A percentile compares a stretch with the other conserved stretches of the same genome.
Evolutionary conservation across 1,139 yeast genomes (phyloP).

Genomic region (Candida albicans): DNA sequence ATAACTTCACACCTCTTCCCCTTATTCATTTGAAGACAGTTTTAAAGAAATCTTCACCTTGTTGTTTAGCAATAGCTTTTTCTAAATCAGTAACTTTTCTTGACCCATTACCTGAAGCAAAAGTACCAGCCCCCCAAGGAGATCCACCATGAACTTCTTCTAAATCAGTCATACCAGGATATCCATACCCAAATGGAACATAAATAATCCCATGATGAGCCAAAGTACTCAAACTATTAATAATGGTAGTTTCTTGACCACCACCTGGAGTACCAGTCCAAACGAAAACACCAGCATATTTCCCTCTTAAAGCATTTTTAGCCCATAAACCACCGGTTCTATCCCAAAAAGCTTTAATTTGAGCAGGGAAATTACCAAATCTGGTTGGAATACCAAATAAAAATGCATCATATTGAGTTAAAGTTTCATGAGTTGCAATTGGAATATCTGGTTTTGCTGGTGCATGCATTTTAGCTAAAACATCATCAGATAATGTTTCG

Average conservation of each 20-base stretch:
- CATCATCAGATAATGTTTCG: constrained; percentile 34
- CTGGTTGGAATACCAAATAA: constrained; percentile 42
- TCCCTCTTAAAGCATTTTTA: constrained; percentile 34
- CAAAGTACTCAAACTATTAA: constrained; percentile 33
- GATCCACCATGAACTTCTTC: constrained; percentile 41
- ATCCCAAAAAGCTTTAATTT: constrained; percentile 42
- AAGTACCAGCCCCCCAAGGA: constrained; percentile 46
- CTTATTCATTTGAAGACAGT: constrained; percentile 1
- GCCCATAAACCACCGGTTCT: constrained; percentile 43
- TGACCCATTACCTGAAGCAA: constrained; percentile 39
- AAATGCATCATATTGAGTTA: constrained; percentile 36
- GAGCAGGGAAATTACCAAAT: constrained; percentile 40
- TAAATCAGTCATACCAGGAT: constrained; percentile 27
- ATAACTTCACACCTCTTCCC: not conserved
- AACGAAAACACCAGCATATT: constrained; percentile 39
- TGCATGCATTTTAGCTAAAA: constrained; percentile 32
- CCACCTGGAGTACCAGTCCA: constrained; percentile 41
- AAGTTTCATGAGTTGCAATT: constrained; percentile 31
- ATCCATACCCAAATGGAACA: constrained; percentile 40
- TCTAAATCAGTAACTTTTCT: constrained; percentile 36
- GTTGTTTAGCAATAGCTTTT: constrained; percentile 32
- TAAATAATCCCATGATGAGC: constrained; percentile 40
- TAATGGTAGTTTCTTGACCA: constrained; percentile 40
- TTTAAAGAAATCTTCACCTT: constrained; percentile 33
- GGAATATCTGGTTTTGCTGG: constrained; percentile 33